Evolutionary conservation across 2,329 filamentous ascomycete genomes (phyloP).

Genomic region (Eutypella sp.): DNA sequence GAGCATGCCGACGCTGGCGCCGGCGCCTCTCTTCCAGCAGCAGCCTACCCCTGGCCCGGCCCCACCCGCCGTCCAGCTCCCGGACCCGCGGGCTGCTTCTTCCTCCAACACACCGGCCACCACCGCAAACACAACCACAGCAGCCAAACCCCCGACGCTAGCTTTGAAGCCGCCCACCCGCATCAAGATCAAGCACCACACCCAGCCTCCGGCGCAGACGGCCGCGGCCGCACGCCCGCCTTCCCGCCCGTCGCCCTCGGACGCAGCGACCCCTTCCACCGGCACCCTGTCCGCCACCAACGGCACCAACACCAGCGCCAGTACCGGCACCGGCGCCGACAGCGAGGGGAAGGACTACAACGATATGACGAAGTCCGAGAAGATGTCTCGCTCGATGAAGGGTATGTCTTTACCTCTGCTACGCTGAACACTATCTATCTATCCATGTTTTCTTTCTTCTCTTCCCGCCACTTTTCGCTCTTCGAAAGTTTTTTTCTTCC

Average conservation of each 20-base stretch:
- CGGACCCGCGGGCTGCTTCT: too few relatives aligned
- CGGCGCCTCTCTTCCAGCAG: slow-evolving; percentile 1
- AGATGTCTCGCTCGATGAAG: slow-evolving; percentile 63
- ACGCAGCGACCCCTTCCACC: slow-evolving; percentile 8
- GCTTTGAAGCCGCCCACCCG: slow-evolving; percentile 20
- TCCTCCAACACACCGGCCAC: too few relatives aligned
- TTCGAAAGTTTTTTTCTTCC: too few relatives aligned
- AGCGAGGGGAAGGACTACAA: slow-evolving; percentile 47
- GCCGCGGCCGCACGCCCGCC: too few relatives aligned
- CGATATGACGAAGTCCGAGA: slow-evolving; percentile 60
- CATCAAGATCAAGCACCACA: slow-evolving; percentile 32
- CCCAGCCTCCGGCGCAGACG: too few relatives aligned
- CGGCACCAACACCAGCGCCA: slow-evolving; percentile 4
- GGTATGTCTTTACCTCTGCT: slow-evolving; percentile 36
- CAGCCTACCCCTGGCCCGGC: slow-evolving; percentile 4
- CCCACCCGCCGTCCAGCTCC: slow-evolving; percentile 6
- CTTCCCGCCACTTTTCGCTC: slow-evolving; percentile 16
- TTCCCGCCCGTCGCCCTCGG: slow-evolving; percentile 6
- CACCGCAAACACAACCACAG: too few relatives aligned
- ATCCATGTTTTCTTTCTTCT: slow-evolving; percentile 1
- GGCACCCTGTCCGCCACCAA: slow-evolving; percentile 7
- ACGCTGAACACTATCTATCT: not conserved
- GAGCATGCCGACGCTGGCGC: slow-evolving; percentile 6
- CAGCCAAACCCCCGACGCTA: slow-evolving; percentile 8
- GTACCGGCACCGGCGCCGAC: slow-evolving; percentile 15